phyloP scores from a whole-genome alignment of 345 rosid genomes.

The Rhizophora apiculata region DNA sequence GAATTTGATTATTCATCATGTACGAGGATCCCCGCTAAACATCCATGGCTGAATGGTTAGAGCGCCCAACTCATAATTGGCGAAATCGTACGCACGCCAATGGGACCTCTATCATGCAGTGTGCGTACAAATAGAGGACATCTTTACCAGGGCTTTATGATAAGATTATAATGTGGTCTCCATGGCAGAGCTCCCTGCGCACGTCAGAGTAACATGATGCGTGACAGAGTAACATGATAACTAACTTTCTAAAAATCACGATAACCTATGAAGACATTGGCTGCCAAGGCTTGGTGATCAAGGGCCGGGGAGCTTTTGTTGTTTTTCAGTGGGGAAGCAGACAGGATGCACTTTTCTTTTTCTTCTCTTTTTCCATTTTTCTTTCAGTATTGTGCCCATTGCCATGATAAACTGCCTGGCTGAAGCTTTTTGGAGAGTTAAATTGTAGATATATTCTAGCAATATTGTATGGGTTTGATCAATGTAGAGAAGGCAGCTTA shows the following conservation, averaged over 20 bases:
- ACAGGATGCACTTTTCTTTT: background rate
- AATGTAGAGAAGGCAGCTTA: too few relatives aligned
- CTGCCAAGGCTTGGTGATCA: background rate
- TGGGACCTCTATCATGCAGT: background rate
- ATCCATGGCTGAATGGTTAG: too few relatives aligned
- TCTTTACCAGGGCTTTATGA: background rate
- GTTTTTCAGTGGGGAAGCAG: background rate
- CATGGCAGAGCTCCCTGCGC: background rate
- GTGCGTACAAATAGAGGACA: background rate
- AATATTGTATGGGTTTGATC: too few relatives aligned
- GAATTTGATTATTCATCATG: too few relatives aligned
- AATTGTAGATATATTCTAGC: too few relatives aligned
- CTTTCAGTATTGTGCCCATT: too few relatives aligned
- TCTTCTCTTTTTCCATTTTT: background rate
- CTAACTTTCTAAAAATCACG: background rate
- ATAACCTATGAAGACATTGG: background rate
- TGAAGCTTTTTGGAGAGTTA: too few relatives aligned
- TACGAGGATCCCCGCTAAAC: too few relatives aligned
- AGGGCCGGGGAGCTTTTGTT: background rate
- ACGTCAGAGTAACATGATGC: background rate
- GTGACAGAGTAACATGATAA: background rate
- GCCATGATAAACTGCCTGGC: too few relatives aligned
- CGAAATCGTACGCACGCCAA: too few relatives aligned
- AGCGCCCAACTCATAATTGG: too few relatives aligned
- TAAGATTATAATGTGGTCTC: background rate